Evolutionary conservation across 305 asterid genomes (phyloP), one percentile per base, ranked within the genome.

Genomic region (Lippia alba): DNA sequence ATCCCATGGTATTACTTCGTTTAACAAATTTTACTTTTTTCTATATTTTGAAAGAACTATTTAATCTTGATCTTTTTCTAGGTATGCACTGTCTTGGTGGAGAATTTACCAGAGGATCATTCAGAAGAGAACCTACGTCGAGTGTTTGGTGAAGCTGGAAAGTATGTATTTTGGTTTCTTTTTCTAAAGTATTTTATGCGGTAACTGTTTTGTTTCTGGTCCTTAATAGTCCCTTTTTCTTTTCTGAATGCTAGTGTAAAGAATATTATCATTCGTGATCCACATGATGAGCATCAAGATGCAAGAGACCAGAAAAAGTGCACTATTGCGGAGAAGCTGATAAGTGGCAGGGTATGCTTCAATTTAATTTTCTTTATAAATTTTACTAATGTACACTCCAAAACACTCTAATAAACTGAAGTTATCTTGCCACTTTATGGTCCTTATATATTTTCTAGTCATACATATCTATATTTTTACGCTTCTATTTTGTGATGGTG

Each of bases 41-140:
- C 46, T 48, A 17, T 32, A 7, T 60, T 44, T 74, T 64, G 55
- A 61, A 20, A 12, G 39, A 66, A 68, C 40, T 73, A 32, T 64
- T 16, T 63, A 75, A 44, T 64, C 59, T 74, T 61, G 48, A 57
- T 72, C 12, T 32, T 65, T 19, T 63, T 79, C 58, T 84, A 94
- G 99, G 72, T 81, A 51, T 88, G 99, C 92, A 92, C 99, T 70
- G 93, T 94, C 66, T 74, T 92, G 80, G 98, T 90, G 81, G 99
- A 92, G 86, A 94, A 94, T 87, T 84, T 94, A 67, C 99, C 99
- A 3, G 92, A 86, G 62, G 95, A 94, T 81, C 98, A 90, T 82
- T 90, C 99, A 20, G 77, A 83, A 68, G 92, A 92, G 81, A 90
- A 89, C 85, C 95, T 94, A 57, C 79, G 51, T 67, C 83, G 78